Evolutionary conservation across 139 green algal species (phyloP), one percentile per base, ranked within the genome.

Genomic region (Raphidocelis subcapitata): DNA sequence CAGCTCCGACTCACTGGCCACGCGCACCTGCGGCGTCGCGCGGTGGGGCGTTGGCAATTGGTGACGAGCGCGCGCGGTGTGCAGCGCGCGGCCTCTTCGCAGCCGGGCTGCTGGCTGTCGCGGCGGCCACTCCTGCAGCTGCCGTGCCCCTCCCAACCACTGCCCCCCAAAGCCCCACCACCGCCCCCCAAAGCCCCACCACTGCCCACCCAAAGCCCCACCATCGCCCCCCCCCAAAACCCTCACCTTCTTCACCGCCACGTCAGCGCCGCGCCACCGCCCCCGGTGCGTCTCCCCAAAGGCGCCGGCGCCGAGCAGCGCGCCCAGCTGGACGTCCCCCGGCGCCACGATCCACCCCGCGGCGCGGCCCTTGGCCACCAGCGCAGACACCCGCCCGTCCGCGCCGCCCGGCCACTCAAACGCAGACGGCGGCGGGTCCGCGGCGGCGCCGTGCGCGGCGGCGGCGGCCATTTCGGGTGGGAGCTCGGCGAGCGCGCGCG

Each of bases 241-340:
- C 41, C 61, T 49, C 8, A 67, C 20, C 21, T 10, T 10, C 54
- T 82, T 82, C 3, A 79, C 70, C 8, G 57, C 79, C 44, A 90
- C 87, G 21, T 83, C 55, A 3, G 80, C 87, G 32, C 92, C 89
- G 24, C 88, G 81, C 89, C 91, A 97, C 3, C 36, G 76, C 14
- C 77, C 88, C 21, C 69, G 61, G 81, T 93, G 90, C 3, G 90
- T 95, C 14, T 76, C 81, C 23, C 92, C 92, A 82, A 95, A 97
- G 15, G 83, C 79, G 35, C 92, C 92, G 66, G 88, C 46, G 3
- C 92, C 92, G 29, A 96, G 71, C 20, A 82, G 56, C 2, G 71
- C 59, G 0, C 88, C 88, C 35, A 94, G 24, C 32, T 79, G 49
- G 24, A 94, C 75, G 74, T 92, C 86, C 12, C 37, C 56, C 5